phyloP scores from a whole-genome alignment of 2,329 filamentous ascomycete species.

The Cryphonectria carpinicola region DNA sequence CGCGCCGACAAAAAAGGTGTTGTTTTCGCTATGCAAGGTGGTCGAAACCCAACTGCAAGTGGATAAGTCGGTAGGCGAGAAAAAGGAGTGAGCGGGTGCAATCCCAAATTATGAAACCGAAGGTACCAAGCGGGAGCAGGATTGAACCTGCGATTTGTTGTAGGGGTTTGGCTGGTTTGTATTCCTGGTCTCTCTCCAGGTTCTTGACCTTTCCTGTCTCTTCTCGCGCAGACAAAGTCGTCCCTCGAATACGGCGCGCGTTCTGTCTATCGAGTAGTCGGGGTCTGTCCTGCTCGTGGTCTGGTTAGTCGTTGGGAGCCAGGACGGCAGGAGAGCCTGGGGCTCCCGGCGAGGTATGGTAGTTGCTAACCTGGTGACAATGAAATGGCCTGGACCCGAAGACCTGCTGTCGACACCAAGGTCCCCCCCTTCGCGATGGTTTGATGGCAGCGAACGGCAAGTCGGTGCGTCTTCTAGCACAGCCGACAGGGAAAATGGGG shows the following conservation, averaged over 20 bases:
- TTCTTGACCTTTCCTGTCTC: neutral
- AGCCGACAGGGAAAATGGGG: constrained; percentile 25
- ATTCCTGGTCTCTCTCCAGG: neutral
- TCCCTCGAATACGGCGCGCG: neutral
- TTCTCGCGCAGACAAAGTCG: neutral
- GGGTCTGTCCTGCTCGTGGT: neutral
- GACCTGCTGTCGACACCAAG: constrained; percentile 15
- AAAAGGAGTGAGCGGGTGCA: neutral
- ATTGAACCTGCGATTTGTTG: neutral
- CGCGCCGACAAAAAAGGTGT: constrained; percentile 2
- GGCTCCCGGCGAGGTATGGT: neutral
- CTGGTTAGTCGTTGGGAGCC: constrained; percentile 2
- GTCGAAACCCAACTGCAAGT: constrained; percentile 1
- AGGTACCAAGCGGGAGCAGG: neutral
- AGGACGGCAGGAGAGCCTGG: neutral
- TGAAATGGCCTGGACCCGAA: constrained; percentile 9
- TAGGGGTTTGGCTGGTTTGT: neutral
- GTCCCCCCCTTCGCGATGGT: constrained; percentile 5
- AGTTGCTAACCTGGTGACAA: constrained; percentile 9
- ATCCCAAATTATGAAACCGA: neutral
- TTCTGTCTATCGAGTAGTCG: neutral
- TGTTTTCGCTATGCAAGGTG: neutral
- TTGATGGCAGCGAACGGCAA: constrained; percentile 26
- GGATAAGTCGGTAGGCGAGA: constrained; percentile 2
- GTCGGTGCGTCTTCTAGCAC: constrained; percentile 25